Conservation (phyloP, 768 basidiomycete genomes). For the Tricholoma sp. region DNA sequence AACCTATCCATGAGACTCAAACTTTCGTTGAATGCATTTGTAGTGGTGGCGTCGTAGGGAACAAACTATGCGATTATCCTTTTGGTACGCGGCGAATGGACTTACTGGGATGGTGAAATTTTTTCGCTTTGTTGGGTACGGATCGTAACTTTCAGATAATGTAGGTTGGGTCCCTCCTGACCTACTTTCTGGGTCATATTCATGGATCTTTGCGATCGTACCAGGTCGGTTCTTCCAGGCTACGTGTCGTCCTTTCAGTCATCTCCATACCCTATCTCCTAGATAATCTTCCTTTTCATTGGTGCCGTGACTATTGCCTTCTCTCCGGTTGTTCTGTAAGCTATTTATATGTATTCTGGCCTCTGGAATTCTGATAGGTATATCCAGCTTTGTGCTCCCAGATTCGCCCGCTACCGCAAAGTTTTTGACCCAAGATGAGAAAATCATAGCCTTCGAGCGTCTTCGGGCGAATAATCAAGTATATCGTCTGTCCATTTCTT, state of each 20-base stretch:
- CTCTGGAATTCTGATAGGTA: background rate
- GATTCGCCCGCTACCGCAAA: slow-evolving; percentile 38
- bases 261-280: no score
- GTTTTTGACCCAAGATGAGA: slow-evolving; percentile 38
- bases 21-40: background rate
- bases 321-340: slow-evolving; percentile 33
- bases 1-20: background rate
- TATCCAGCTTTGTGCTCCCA: slow-evolving; percentile 33
- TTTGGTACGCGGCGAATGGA: slow-evolving; percentile 42
- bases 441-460: slow-evolving; percentile 35
- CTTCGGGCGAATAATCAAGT: slow-evolving; percentile 39
- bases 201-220: slow-evolving; percentile 32
- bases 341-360: background rate
- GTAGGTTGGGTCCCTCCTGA: slow-evolving; percentile 37
- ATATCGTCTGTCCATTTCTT: background rate
- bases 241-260: background rate
- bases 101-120: slow-evolving; percentile 31
- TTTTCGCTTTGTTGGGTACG: background rate
- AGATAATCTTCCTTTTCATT: slow-evolving; percentile 42
- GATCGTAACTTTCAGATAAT: background rate
- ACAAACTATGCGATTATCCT: slow-evolving; percentile 35
- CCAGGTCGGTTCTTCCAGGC: slow-evolving; percentile 27
- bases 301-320: slow-evolving; percentile 35
- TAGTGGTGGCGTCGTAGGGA: slow-evolving; percentile 46
- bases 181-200: slow-evolving; percentile 39